Conservation (phyloP, 495 filamentous ascomycete species). For the Daldinia concentrica region DNA sequence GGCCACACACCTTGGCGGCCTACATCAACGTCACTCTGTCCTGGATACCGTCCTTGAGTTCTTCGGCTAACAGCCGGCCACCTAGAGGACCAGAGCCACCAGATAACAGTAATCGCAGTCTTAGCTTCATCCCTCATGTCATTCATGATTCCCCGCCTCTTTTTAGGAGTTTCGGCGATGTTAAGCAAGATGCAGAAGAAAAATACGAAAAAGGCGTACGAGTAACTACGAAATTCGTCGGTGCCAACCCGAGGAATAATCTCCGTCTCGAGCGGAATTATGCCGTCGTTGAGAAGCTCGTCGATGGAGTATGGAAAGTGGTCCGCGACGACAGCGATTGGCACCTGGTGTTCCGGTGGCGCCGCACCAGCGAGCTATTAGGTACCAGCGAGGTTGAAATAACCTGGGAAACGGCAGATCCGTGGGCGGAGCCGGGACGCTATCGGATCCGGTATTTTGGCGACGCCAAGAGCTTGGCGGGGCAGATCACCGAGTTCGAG, state of each 20-base stretch:
- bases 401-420: constrained; percentile 78
- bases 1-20: constrained; percentile 87
- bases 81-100: constrained; percentile 74
- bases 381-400: constrained; percentile 83
- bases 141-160: constrained; percentile 76
- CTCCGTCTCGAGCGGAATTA: constrained; percentile 81
- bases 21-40: constrained; percentile 86
- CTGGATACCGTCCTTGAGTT: constrained; percentile 73
- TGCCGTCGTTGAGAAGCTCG: constrained; percentile 75
- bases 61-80: constrained; percentile 56
- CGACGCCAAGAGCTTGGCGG: constrained; percentile 74
- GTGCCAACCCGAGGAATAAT: constrained; percentile 90
- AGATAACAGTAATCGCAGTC: constrained; percentile 79
- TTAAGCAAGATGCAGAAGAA: constrained; percentile 65
- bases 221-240: constrained; percentile 77
- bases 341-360: constrained; percentile 83
- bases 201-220: constrained; percentile 65
- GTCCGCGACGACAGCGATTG: constrained; percentile 82
- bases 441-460: constrained; percentile 90
- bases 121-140: constrained; percentile 84
- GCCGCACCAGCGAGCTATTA: constrained; percentile 72
- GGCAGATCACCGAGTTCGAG: constrained; percentile 77
- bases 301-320: constrained; percentile 61
- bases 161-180: constrained; percentile 79
- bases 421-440: constrained; percentile 63